Percentiles rank a stretch among this genome's conserved stretches.
These are phyloP conservation scores for Picea abies DNA, from an alignment of 83 land plant species.

Conservation along the genomic window DNA sequence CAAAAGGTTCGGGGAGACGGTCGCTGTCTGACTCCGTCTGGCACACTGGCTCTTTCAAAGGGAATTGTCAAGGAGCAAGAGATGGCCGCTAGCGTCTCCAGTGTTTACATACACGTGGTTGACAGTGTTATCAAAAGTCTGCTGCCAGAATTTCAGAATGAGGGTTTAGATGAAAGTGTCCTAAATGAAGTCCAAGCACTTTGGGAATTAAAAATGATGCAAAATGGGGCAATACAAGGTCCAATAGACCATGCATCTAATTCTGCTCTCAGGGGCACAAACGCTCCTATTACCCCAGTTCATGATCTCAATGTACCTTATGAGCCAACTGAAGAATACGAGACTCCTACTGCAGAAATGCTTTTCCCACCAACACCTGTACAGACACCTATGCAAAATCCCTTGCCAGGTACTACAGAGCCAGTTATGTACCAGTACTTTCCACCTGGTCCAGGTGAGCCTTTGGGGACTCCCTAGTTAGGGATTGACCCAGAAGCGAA, in stretches of 20 bases:
- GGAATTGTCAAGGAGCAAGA: no score
- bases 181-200: slow-evolving; percentile 10
- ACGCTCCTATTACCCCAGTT: slow-evolving; percentile 52
- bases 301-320: slow-evolving; percentile 94
- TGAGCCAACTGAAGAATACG: slow-evolving; percentile 81
- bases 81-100: no score
- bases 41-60: no score
- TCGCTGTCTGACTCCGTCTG: no score
- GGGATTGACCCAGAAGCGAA: slow-evolving; percentile 41
- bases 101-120: no score
- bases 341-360: slow-evolving; percentile 91
- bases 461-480: slow-evolving; percentile 28
- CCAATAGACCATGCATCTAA: slow-evolving; percentile 43
- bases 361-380: slow-evolving; percentile 75
- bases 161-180: no score
- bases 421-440: slow-evolving; percentile 60
- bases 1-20: no score
- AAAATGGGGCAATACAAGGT: slow-evolving; percentile 67
- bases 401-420: slow-evolving; percentile 50
- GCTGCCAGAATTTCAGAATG: no score
- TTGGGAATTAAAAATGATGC: slow-evolving; percentile 95
- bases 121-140: no score
- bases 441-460: slow-evolving; percentile 66
- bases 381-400: slow-evolving; percentile 61
- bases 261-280: slow-evolving; percentile 28